Percentiles rank a stretch among this genome's conserved stretches.
Conservation (phyloP, 257 asterid genomes). For the Primulina eburnea region DNA sequence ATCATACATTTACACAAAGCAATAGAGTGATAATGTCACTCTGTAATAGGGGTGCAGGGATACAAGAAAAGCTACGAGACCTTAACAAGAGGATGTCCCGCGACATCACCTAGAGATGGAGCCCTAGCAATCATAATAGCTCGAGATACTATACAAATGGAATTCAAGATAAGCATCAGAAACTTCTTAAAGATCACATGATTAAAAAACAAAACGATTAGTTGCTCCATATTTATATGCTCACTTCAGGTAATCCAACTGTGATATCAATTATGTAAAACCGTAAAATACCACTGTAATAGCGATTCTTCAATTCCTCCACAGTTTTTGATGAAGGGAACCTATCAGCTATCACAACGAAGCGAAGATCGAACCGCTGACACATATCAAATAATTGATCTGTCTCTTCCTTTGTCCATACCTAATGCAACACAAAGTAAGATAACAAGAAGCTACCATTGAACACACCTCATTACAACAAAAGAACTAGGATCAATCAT, state of each 20-base stretch:
- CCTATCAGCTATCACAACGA: slow-evolving; percentile 79
- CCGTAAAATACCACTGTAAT: slow-evolving; percentile 61
- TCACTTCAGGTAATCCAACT: slow-evolving; percentile 10
- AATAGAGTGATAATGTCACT: slow-evolving; percentile 1
- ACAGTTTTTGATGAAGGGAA: slow-evolving; percentile 75
- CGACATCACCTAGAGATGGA: slow-evolving; percentile 60
- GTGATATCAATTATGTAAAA: slow-evolving; percentile 3
- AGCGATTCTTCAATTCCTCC: slow-evolving; percentile 91
- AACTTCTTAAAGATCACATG: slow-evolving; percentile 17
- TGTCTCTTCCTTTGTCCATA: slow-evolving; percentile 97
- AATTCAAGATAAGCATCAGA: slow-evolving; percentile 19
- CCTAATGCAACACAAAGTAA: slow-evolving; percentile 38
- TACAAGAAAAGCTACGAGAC: slow-evolving; percentile 31
- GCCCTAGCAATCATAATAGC: slow-evolving; percentile 74
- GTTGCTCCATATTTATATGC: slow-evolving; percentile 11
- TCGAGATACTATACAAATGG: slow-evolving; percentile 49
- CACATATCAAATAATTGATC: slow-evolving; percentile 85
- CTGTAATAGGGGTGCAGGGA: neutral
- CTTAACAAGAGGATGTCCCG: slow-evolving; percentile 77
- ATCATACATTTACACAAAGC: neutral
- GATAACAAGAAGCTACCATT: slow-evolving; percentile 16
- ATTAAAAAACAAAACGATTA: slow-evolving; percentile 18
- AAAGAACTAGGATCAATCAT: neutral
- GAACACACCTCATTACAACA: slow-evolving; percentile 5
- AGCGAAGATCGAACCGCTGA: slow-evolving; percentile 90